phyloP scores from a whole-genome alignment of 768 basidiomycete genomes.

The Agaricus blazei region DNA sequence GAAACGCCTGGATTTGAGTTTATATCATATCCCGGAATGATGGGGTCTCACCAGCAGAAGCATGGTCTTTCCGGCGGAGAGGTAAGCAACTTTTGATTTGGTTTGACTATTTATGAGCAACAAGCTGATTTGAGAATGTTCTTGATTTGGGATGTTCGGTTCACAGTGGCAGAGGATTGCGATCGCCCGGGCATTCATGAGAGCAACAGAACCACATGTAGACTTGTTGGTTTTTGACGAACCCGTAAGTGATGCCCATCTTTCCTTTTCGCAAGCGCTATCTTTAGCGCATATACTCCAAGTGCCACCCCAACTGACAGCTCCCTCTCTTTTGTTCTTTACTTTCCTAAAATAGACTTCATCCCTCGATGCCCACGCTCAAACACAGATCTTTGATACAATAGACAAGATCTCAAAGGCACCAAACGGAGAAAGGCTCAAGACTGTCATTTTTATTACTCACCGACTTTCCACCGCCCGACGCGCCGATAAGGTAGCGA shows the following conservation, averaged over 20 bases:
- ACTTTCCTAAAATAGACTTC: conserved; percentile 51
- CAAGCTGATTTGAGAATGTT: conserved; percentile 2
- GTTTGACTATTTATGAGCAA: background rate
- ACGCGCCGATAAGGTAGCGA: conserved; percentile 80
- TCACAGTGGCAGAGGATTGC: conserved; percentile 83
- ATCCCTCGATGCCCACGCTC: conserved; percentile 74
- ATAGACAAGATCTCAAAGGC: conserved; percentile 60
- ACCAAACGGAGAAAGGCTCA: conserved; percentile 50
- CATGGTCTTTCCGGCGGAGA: conserved; percentile 84
- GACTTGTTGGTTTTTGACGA: conserved; percentile 84
- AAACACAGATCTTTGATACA: conserved; percentile 74
- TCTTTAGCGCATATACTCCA: background rate
- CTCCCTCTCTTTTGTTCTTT: background rate
- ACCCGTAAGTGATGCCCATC: conserved; percentile 44
- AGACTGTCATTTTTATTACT: conserved; percentile 80
- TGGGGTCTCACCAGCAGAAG: conserved; percentile 27
- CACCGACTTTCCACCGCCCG: conserved; percentile 79
- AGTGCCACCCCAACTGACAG: background rate
- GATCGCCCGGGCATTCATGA: conserved; percentile 83
- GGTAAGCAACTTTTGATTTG: conserved; percentile 35
- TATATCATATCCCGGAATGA: conserved; percentile 40
- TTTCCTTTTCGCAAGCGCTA: background rate
- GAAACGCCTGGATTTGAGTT: conserved; percentile 58
- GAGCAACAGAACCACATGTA: conserved; percentile 67
- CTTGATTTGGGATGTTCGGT: background rate